Base-by-base conservation (phyloP, 805 yeast genomes). In the Starmerella sp. region DNA sequence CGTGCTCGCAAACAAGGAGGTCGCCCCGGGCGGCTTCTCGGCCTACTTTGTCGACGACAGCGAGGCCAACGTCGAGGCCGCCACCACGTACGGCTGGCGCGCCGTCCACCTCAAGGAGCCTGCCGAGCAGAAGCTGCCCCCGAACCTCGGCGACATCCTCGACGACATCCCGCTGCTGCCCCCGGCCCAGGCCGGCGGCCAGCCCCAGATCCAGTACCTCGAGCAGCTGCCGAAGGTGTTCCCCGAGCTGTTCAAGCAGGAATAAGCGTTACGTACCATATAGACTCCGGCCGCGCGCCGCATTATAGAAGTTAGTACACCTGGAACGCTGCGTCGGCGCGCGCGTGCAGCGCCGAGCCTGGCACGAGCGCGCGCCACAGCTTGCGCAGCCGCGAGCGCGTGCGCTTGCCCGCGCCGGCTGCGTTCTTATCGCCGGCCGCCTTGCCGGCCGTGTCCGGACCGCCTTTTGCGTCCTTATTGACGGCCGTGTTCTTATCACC, bases 1-100 rank as follows among this genome's bases (percentile, higher is more conserved):
- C 29, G 78, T 79, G 10, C 69, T 76, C 22, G 54, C 44, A 8
- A 53, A 52, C 36, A 48, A 49, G 36, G n/a, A 45, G 22, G 46
- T 35, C 53, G 10, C 35, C n/a, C 37, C 17, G 13, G 41, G 47
- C 13, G 53, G 42, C 30, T 36, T 15, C 51, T 36, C 45, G 49
- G 59, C 60, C 50, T 84, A 83, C 68, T 93, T 86, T 65, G 81
- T 91, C 11, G 98, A 91, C 69, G 98, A 91, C 68, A 83, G 95
- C 55, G 84, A 79, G 51, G 73, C 81, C 53, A 91, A 91, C 64
- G 83, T 87, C 45, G 75, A 75, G 53, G 87, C 93, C 0, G 95
- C 96, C 0, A 68, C 74, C 34, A 67, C 76, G 17, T 72, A 82
- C 52, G 95, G 93, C 1, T 84, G 91, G 79, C 81, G 80, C 17